Base-by-base conservation (phyloP, 73 alveolate species). In the Halteria grandinella region DNA sequence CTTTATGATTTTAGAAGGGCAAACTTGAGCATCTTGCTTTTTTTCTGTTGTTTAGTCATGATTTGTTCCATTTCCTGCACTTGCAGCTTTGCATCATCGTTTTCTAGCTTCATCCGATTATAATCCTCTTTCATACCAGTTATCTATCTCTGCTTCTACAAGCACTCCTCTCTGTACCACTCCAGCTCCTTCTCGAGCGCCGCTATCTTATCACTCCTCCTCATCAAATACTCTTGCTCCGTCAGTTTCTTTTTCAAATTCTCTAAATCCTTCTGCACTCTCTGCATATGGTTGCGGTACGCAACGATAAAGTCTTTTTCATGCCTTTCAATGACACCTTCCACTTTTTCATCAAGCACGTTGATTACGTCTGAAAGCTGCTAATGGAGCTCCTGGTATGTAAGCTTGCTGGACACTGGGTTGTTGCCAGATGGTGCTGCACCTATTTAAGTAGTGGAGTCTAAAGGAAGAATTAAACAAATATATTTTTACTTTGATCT, bases 11-110 rank as follows among this genome's bases (percentile, higher is more conserved):
- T 51, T 3, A 62, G 66, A 3, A 73, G 44, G 31, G 85, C 85
- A 47, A 73, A 40, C 23, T 73, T 73, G 2, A 73, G 75, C 21
- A 54, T n/a, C 27, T 73, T 73, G 23, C 47, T 73, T 36, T 54
- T 10, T 23, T 81, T 87, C 50, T 89, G 52, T 51, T 77, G 86
- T 52, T 84, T 73, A 52, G 63, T 74, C 72, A 81, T 74, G 32
- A 51, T 73, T 62, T 79, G 79, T 70, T 73, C 39, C 83, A 87
- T 81, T 1, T 74, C n/a, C 18, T 83, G 66, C 76, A 81, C 95
- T 60, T 87, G 91, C 24, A 63, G 86, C 23, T 81, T 27, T 0
- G 83, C 81, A 44, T 81, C 91, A 15, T 69, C 77, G 32, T 64
- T 66, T 36, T 54, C 27, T 49, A 62, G 23, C 64, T n/a, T n/a